Evolutionary conservation across 2,329 filamentous ascomycete species (phyloP), one percentile per base, ranked within the genome.

Genomic region (Stachybotrys elegans): DNA sequence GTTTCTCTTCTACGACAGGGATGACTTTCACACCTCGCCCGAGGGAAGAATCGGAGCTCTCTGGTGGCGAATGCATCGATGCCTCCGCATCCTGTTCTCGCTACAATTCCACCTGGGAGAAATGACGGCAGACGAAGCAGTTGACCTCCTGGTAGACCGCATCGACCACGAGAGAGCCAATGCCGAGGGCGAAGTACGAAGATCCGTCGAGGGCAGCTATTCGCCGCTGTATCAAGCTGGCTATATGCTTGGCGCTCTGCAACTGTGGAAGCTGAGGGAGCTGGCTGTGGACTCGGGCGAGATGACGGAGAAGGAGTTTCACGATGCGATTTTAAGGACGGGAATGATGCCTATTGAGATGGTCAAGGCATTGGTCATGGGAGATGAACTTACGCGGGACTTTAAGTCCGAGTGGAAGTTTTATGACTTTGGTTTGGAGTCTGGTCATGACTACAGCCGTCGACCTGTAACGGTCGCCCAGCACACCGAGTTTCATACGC

Each of bases 51-150:
- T 79, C 17, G 76, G 76, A 1, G 74, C 77, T 52, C 58, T 81
- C 6, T 80, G 78, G 55, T 80, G 76, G 76, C 68, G 74, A 11
- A 77, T 80, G 69, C 76, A 81, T 54, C 71, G 77, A 14, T 79
- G 75, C 51, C 70, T 71, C 12, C 69, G 76, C 22, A 79, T 78
- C 47, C 58, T 74, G 11, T 81, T 80, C 59, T 76, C 72, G 0
- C 53, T 80, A 0, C 70, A 69, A 19, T 81, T 78, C 44, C 76
- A 80, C 51, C 65, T 80, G 2, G 73, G 73, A 3, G 55, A 69
- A 46, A 69, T 78, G 64, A 68, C 59, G 6, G 66, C 75, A 2
- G 61, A 67, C 46, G 68, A 77, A 49, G 79, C 74, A 41, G 68
- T 80, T 16, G 73, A 79, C 45, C 55, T 78, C 43, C 65, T 80